Percentiles rank a stretch among this genome's conserved stretches.
phyloP scores from a whole-genome alignment of 352 stramenopile genomes.

The Phytophthora nicotianae region DNA sequence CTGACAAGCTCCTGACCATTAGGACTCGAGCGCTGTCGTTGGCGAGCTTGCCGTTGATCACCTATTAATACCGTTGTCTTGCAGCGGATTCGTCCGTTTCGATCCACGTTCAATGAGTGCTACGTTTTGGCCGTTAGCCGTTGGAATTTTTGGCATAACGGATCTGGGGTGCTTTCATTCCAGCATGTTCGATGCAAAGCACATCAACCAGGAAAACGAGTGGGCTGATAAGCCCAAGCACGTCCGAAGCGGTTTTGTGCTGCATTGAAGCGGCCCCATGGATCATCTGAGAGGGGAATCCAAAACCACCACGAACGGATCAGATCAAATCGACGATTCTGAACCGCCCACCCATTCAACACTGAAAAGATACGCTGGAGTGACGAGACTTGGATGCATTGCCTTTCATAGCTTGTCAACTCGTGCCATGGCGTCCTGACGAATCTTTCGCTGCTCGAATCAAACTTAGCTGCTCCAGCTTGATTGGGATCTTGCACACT shows the following conservation, averaged over 20 bases:
- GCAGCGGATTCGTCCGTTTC: conserved; percentile 37
- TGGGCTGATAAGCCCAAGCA: conserved; percentile 6
- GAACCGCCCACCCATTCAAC: conserved; percentile 11
- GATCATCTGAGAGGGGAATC: conserved; percentile 20
- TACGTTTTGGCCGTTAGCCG: conserved; percentile 22
- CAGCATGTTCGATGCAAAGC: conserved; percentile 5
- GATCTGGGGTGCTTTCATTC: conserved; percentile 12
- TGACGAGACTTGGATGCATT: conserved; percentile 33
- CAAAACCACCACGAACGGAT: conserved; percentile 37
- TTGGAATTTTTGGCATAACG: conserved; percentile 33
- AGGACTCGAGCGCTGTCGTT: conserved; percentile 3
- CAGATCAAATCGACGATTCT: conserved; percentile 37
- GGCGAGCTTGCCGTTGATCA: conserved; percentile 29
- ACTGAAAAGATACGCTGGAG: conserved; percentile 24
- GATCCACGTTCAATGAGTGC: conserved; percentile 17
- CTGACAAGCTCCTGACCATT: conserved; percentile 14
- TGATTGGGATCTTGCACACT: conserved; percentile 77
- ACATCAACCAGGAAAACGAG: conserved; percentile 3
- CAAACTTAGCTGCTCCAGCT: conserved; percentile 69
- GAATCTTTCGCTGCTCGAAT: conserved; percentile 68
- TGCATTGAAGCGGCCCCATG: conserved; percentile 10
- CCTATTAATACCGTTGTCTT: conserved; percentile 41
- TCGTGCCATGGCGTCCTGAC: conserved; percentile 10
- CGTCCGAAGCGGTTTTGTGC: conserved; percentile 17
- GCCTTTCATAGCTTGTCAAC: conserved; percentile 7